phyloP scores from a whole-genome alignment of 2,329 filamentous ascomycete species.

The Xylariomycetidae sp. region DNA sequence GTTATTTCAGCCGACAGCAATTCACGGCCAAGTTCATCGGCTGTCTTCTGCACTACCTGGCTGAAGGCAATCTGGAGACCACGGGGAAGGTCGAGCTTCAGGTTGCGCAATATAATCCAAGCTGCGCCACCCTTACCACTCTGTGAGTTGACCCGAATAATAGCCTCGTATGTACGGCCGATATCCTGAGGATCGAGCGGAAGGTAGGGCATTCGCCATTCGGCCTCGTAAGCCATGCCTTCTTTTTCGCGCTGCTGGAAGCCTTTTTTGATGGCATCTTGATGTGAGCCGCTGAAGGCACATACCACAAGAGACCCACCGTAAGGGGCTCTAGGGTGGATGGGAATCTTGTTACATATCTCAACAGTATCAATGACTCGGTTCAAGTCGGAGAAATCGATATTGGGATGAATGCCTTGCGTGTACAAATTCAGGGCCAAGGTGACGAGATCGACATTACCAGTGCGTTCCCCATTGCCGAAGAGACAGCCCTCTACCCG shows the following conservation, averaged over 20 bases:
- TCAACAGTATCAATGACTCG: conserved; percentile 85
- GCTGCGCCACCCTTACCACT: conserved; percentile 91
- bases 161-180: conserved; percentile 92
- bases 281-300: conserved; percentile 87
- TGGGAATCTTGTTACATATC: conserved; percentile 88
- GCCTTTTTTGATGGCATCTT: conserved; percentile 94
- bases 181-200: conserved; percentile 92
- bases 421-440: conserved; percentile 92
- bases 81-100: conserved; percentile 88
- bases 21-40: conserved; percentile 79
- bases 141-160: conserved; percentile 97
- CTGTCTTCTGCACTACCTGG: conserved; percentile 75
- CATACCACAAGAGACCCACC: conserved; percentile 88
- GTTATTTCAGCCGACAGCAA: conserved; percentile 80
- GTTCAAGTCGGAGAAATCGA: conserved; percentile 90
- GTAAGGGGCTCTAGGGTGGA: conserved; percentile 86
- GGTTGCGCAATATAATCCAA: conserved; percentile 85
- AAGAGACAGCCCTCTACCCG: conserved; percentile 92
- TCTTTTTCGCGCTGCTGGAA: conserved; percentile 66
- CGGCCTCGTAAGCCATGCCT: conserved; percentile 56
- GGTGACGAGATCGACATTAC: conserved; percentile 92
- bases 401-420: conserved; percentile 76
- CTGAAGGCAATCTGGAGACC: conserved; percentile 90
- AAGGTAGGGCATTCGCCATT: conserved; percentile 86
- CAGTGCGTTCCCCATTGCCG: conserved; percentile 91